Evolutionary conservation across 2,329 filamentous ascomycete species (phyloP), one percentile per base, ranked within the genome.

Genomic region (Zymoseptoria crescenta): DNA sequence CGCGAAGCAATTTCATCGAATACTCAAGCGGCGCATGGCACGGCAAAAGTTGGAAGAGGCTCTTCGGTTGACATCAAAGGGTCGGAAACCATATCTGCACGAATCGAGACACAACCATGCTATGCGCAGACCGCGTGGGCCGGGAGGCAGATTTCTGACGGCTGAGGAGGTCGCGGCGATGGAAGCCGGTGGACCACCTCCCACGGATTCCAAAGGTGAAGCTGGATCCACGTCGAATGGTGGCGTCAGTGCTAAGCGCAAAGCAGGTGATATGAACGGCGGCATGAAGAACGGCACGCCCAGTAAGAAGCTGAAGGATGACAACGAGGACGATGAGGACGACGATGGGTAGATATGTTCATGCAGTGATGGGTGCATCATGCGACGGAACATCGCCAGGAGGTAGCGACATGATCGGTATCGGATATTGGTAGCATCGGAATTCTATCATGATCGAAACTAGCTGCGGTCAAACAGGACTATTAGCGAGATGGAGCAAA

Each of bases 21-120:
- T 99, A 54, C 77, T 99, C 57, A 97, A 99, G 80, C 84, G 94
- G 59, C 85, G 94, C 60, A 91, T 97, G 64, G 94, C 94, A 6
- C 84, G 94, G 35, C 94, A 97, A 74, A 91, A 90, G 73, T 80
- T 99, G 16, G 94, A 99, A 74, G 94, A 99, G 74, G 89, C 92
- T 57, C 77, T 99, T 50, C 85, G 94, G 49, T 78, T 97, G 59
- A 97, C 94, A 0, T 95, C 88, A 8, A 99, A 99, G 76, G 93
- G 93, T 27, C 86, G 94, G 41, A 97, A 96, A 76, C 94, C 94
- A 3, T 99, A 99, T 70, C 81, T 99, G 30, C 94, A 99, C 76
- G 94, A 99, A 73, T 97, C 93, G 27, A 84, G 94, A 70, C 94
- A 99, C 74, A 97, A 97, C 71, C 94, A 99, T 74, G 94, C 94